Evolutionary conservation across 495 filamentous ascomycete genomes (phyloP).

Genomic region (Annulohypoxylon bovei): DNA sequence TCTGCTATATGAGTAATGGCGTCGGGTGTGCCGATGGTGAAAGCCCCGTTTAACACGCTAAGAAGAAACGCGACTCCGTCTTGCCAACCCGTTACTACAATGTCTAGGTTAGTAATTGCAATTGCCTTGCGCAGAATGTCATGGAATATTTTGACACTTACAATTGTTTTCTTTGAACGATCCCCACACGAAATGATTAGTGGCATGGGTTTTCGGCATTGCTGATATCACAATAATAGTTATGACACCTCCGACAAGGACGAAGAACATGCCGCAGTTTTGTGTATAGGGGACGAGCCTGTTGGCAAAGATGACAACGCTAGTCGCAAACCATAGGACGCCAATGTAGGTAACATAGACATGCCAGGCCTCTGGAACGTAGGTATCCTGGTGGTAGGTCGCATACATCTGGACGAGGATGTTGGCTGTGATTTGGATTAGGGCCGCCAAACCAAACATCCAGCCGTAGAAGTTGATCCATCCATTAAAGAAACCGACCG

Average conservation of each 20-base stretch:
- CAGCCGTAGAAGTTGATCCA: constrained; percentile 81
- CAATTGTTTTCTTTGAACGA: constrained; percentile 66
- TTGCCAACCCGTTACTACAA: constrained; percentile 67
- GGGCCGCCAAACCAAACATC: constrained; percentile 71
- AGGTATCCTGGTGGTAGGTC: constrained; percentile 70
- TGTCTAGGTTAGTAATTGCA: constrained; percentile 2
- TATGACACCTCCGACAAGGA: constrained; percentile 72
- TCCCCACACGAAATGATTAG: constrained; percentile 68
- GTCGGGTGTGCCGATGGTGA: constrained; percentile 83
- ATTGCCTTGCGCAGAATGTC: neutral
- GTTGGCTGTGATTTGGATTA: constrained; percentile 73
- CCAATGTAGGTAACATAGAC: constrained; percentile 76
- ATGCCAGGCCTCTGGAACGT: constrained; percentile 73
- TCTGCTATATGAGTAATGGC: constrained; percentile 81
- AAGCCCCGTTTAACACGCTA: constrained; percentile 88
- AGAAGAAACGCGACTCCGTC: constrained; percentile 80
- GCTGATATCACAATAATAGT: constrained; percentile 78
- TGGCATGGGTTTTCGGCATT: constrained; percentile 74
- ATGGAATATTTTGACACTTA: constrained; percentile 17
- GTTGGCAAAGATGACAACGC: constrained; percentile 75
- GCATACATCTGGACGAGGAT: constrained; percentile 77
- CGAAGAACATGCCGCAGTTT: constrained; percentile 73
- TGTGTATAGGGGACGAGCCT: constrained; percentile 71
- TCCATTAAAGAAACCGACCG: constrained; percentile 80
- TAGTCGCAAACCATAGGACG: constrained; percentile 72